Evolutionary conservation across 768 basidiomycete genomes (phyloP), one percentile per base, ranked within the genome.

Genomic region (Auriscalpium orientale): DNA sequence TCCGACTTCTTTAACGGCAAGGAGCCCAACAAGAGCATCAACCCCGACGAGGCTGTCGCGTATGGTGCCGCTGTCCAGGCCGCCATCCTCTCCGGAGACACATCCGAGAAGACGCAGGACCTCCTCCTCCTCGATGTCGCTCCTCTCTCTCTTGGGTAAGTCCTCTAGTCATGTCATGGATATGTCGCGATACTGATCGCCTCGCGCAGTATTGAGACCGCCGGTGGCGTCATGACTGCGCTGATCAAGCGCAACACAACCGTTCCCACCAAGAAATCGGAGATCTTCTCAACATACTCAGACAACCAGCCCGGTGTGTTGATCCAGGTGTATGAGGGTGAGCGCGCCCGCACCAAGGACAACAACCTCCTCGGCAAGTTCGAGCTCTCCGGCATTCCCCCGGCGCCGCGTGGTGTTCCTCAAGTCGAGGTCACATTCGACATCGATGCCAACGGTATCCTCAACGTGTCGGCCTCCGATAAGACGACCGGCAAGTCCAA

Each of bases 161-260:
- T 51, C 28, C 8, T 4, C 8, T 18, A 13, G 20, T 48, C 15
- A 13, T 11, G 16, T 18, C 11, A 9, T 36, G 65, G 68, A 70
- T 58, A 63, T 46, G 21, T 69, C 49, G 70, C 72, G 38, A 58
- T 53, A 18, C 53, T 65, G 33, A 66, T 28, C 35, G 11, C 0
- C 38, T 28, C 20, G 22, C 15, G 7, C 43, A 61, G 94, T 85
- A 97, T 98, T 67, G 95, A 98, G 79, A 98, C 95, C 40, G 93
- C 94, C 61, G 95, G 95, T 72, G 95, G 95, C 83, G 95, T 98
- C 70, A 95, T 98, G 91, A 98, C 95, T 33, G 83, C 93, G 48
- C 87, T 98, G 70, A 98, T 98, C 81, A 95, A 94, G 77, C 88
- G 95, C 54, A 98, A 98, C 81, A 98, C 95, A 61, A 97, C 93